A percentile compares a stretch with the other conserved stretches of the same genome.
Conservation (phyloP, 495 filamentous ascomycete species). For the Talaromyces stipitatus region DNA sequence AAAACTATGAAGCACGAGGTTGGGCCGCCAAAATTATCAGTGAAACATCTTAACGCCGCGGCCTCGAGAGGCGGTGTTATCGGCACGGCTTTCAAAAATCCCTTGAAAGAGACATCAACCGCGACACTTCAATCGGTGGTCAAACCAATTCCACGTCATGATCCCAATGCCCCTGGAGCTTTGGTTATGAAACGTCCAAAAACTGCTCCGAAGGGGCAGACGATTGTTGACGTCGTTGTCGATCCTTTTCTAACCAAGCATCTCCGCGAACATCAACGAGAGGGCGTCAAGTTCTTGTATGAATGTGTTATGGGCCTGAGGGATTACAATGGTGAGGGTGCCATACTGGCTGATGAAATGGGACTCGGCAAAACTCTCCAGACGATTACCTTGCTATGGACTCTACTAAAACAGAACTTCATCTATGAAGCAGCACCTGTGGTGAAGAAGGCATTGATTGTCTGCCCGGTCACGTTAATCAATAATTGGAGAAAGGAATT, state of each 20-base stretch:
- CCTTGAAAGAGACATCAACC: constrained; percentile 41
- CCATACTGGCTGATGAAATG: constrained; percentile 79
- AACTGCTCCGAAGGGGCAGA: constrained; percentile 51
- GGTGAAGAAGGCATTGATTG: constrained; percentile 71
- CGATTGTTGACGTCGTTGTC: constrained; percentile 72
- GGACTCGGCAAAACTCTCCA: constrained; percentile 75
- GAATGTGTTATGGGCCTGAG: constrained; percentile 82
- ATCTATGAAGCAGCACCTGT: constrained; percentile 54
- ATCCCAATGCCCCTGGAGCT: constrained; percentile 52
- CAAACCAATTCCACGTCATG: constrained; percentile 56
- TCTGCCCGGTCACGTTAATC: constrained; percentile 73
- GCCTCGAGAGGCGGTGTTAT: constrained; percentile 16
- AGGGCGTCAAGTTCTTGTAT: constrained; percentile 72
- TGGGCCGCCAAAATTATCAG: constrained; percentile 10
- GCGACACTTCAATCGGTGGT: neutral
- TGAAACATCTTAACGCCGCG: constrained; percentile 12
- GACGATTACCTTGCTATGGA: constrained; percentile 74
- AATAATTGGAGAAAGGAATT: constrained; percentile 79
- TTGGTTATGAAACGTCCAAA: constrained; percentile 63
- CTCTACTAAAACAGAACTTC: constrained; percentile 73
- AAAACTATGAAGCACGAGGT: neutral
- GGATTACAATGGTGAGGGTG: constrained; percentile 62
- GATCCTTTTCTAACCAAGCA: constrained; percentile 62
- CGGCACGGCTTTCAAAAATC: constrained; percentile 49
- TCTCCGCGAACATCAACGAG: constrained; percentile 67